Evolutionary conservation across 352 stramenopile genomes (phyloP), one percentile per base, ranked within the genome.

Genomic region (Pythium graminicola): DNA sequence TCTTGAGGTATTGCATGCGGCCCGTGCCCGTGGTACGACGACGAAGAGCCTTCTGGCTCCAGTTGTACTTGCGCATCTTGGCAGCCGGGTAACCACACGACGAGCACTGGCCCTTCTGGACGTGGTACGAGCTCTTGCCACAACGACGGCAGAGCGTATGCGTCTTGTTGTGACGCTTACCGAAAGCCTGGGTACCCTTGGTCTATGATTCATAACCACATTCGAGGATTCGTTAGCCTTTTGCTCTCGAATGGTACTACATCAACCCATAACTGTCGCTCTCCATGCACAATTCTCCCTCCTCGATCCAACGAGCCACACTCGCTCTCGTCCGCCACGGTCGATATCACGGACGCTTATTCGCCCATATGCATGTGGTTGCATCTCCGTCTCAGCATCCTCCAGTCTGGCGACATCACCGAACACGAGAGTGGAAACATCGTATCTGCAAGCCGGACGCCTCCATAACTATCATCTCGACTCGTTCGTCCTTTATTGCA

Each of bases 161-260:
- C 64, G 95, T 98, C 95, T 99, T 99, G 77, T 97, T 99, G 91
- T 99, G 96, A 77, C 96, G 93, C 88, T 99, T 99, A 89, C 97
- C 97, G 81, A 99, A 99, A 79, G 86, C 97, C 65, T 97, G 97
- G 62, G 97, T 99, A 96, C 97, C 97, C 86, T 99, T 99, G 72
- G 97, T 99, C 97, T 99, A 74, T 64, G 20, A 35, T 27, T 26
- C 24, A 35, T 35, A 54, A 45, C 45, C 70, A 24, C 22, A 45
- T 7, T 23, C 8, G 23, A 8, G 17, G 26, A 9, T 57, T 0
- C 4, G 42, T 64, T 54, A 65, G 57, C 44, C n/a, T 50, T 19
- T 10, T 28, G 42, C 6, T 32, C 20, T 24, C 22, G 10, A 26
- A 6, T 24, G 8, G 38, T n/a, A n/a, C n/a, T n/a, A n/a, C n/a